These are phyloP conservation scores for Taiozyma sp. DNA, from an alignment of 1,139 yeast genomes.

Conservation along the genomic window DNA sequence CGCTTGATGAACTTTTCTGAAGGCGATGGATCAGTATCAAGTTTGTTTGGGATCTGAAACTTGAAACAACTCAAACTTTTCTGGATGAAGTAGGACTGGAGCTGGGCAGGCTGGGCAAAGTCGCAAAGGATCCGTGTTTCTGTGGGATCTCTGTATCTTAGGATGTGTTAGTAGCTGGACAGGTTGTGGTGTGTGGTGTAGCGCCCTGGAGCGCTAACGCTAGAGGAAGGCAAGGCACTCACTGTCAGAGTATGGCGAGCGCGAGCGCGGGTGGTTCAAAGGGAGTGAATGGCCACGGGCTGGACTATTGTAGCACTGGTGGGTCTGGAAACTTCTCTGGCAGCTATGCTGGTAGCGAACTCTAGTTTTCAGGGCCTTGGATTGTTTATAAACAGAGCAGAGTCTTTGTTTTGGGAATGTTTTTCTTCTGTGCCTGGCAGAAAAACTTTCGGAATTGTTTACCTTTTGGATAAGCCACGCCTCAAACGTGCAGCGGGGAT, in stretches of 20 bases:
- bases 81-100: not conserved
- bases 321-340: not conserved
- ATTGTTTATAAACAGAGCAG: not conserved
- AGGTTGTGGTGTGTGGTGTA: not conserved
- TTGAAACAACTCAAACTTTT: not conserved
- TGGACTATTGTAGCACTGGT: not conserved
- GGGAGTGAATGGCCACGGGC: not conserved
- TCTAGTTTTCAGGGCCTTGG: not conserved
- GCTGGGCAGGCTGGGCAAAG: not conserved
- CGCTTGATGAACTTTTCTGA: not conserved
- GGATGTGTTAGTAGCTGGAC: not conserved
- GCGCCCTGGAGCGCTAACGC: not conserved
- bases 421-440: not conserved
- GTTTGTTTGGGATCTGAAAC: not conserved
- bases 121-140: not conserved
- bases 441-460: not conserved
- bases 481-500: not conserved
- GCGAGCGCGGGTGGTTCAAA: not conserved
- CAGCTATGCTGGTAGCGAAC: not conserved
- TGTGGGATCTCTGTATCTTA: not conserved
- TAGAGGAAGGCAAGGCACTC: not conserved
- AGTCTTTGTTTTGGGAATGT: not conserved
- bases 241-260: not conserved
- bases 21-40: not conserved
- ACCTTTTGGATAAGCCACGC: not conserved